A percentile compares a stretch with the other conserved stretches of the same genome.
Evolutionary conservation across 164 flowering plant species (phyloP).

Genomic region (Kingdonia uniflora): DNA sequence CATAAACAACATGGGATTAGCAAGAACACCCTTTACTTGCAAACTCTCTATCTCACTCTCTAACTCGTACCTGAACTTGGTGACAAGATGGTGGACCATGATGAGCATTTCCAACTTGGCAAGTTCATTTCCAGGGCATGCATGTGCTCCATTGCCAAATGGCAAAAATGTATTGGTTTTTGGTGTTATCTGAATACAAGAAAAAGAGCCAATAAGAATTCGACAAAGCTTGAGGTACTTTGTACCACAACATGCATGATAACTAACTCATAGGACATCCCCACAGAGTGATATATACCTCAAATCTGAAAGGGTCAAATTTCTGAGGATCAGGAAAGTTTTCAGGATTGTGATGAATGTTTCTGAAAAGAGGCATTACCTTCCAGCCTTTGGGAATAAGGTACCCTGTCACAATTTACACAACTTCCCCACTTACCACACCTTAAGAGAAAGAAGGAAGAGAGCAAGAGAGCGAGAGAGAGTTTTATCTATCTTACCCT

Average conservation of each 20-base stretch:
- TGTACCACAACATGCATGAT: background rate
- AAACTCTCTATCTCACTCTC: no score
- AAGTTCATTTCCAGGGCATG: conserved; percentile 70
- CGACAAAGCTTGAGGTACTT: background rate
- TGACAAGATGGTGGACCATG: conserved; percentile 42
- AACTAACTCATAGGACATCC: no score
- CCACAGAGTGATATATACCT: conserved; percentile 38
- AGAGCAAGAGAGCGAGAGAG: no score
- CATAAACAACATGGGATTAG: conserved; percentile 3
- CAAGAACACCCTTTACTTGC: no score
- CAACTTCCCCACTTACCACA: background rate
- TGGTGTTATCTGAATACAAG: conserved; percentile 39
- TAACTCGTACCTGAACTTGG: conserved; percentile 49
- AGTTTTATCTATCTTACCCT: conserved; percentile 38
- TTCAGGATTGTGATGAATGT: conserved; percentile 74
- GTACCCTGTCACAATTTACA: conserved; percentile 44
- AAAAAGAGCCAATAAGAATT: background rate
- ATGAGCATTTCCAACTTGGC: conserved; percentile 63
- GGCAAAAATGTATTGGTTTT: conserved; percentile 65
- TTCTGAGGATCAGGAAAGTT: conserved; percentile 59
- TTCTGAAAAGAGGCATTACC: conserved; percentile 88
- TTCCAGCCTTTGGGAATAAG: conserved; percentile 96
- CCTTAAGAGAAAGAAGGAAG: no score
- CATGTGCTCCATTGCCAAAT: conserved; percentile 58
- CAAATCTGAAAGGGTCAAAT: conserved; percentile 84